Evolutionary conservation across 148 eudicot species (phyloP), one percentile per base, ranked within the genome.

Genomic region (Rhododendron ovatum): DNA sequence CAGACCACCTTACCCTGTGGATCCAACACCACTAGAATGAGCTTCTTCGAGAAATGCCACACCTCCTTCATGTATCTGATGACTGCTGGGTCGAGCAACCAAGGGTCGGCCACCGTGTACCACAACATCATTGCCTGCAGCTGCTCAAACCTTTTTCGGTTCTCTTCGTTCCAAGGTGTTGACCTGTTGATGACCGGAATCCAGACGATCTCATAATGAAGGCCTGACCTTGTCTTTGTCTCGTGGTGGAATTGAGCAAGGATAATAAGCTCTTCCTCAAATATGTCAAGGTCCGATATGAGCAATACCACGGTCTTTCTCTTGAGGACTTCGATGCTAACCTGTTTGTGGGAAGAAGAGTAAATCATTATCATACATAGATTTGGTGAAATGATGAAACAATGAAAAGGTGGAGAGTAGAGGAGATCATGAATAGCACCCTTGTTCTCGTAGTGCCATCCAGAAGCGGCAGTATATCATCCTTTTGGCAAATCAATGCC

Each of bases 131-230:
- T 57, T 20, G 92, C 82, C 84, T 89, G 94, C 43, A 95, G 87
- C 41, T 86, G 85, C 85, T 93, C 89, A 20, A 93, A 94, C 55
- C 53, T 92, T 0, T 81, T 81, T 57, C 91, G 90, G n/a, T 87
- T 89, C 13, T n/a, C 91, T 22, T 93, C 95, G 9, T 79, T 89
- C 98, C 92, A 94, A 76, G 91, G 82, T 4, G 14, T 77, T 10
- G 92, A 65, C 75, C 83, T 90, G 59, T 95, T 96, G 18, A 92
- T 83, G 7, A 98, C 82, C 11, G 99, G 98, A 33, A 98, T 75
- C 99, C 99, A 98, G n/a, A 98, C 96, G 4, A 98, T 89, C 78
- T 95, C 96, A 63, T 95, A 95, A 5, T 89, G 89, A 33, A 87
- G 84, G 1, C 93, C 95, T 5, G 80, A 84, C 84, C 88, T 91